These are phyloP conservation scores for Colletotrichum plurivorum DNA, from an alignment of 2,329 filamentous ascomycete species.

Conservation along the genomic window DNA sequence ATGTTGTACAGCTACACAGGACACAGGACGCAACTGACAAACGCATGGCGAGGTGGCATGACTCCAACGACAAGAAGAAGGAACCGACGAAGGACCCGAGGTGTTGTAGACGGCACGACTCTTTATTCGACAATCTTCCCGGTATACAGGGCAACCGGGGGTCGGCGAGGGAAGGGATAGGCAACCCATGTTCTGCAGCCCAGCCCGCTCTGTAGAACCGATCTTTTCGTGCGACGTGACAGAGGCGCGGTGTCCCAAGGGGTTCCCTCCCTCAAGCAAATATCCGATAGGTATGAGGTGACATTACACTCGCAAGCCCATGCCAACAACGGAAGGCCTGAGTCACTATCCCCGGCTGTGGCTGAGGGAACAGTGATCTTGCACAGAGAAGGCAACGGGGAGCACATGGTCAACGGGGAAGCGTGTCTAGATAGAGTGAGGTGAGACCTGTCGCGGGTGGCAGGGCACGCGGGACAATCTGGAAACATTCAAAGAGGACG, in stretches of 20 bases:
- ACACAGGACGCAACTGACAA: conserved; percentile 3
- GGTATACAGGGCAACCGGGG: conserved; percentile 29
- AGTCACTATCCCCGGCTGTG: neutral
- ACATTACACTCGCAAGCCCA: conserved; percentile 9
- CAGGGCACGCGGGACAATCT: conserved; percentile 29
- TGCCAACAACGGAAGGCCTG: neutral
- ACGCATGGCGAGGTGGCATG: conserved; percentile 18
- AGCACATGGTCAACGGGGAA: conserved; percentile 2
- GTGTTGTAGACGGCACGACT: conserved; percentile 10
- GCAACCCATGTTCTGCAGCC: neutral
- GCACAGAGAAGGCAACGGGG: neutral
- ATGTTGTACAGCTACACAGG: conserved; percentile 21
- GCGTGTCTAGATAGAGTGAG: neutral
- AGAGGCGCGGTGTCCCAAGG: neutral
- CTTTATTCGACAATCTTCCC: conserved; percentile 10
- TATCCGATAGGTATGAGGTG: conserved; percentile 23
- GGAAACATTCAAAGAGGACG: neutral
- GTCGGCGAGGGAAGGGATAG: conserved; percentile 2
- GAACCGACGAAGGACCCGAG: neutral
- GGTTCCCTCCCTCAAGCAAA: neutral
- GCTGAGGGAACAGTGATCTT: conserved; percentile 4
- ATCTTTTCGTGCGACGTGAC: conserved; percentile 12
- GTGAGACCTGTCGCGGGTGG: conserved; percentile 19
- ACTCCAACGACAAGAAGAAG: neutral
- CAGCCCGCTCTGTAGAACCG: neutral